Evolutionary conservation across 371 early-diverging fungal species (phyloP), one percentile per base, ranked within the genome.

Genomic region (Coemansia sp.): DNA sequence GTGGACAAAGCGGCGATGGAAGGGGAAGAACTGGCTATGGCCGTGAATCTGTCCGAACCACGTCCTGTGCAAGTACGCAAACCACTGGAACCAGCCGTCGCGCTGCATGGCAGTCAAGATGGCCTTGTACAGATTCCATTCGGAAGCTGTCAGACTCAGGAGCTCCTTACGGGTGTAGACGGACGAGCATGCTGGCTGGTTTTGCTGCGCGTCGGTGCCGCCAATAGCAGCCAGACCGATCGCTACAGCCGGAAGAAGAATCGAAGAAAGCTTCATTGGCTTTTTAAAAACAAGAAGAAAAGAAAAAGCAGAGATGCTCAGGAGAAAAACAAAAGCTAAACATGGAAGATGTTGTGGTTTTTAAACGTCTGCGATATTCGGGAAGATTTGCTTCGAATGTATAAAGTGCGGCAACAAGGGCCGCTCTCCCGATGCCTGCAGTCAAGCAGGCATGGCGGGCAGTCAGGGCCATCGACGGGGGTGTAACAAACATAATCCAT

Each of bases 11-110:
- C 69, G 68, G 18, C 82, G 81, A 59, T 82, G 82, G 84, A 84
- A 82, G 55, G 82, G 82, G 69, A 82, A 77, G 78, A 82, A 82
- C 65, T 81, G 70, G 59, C 69, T 67, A 62, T 75, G 79, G 30
- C 74, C 73, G 68, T 82, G 82, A 64, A 82, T 78, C 40, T 55
- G 44, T 53, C 53, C 4, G 50, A 75, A 75, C 75, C 64, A 66
- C 5, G 33, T 37, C 40, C 60, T 75, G 64, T 78, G 78, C 30
- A 78, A 30, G 37, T 65, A 64, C n/a, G 74, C 52, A 28, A 74
- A 70, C 78, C 75, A 75, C 20, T n/a, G 39, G 47, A 69, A 69
- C 78, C 75, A 75, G 7, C 75, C 78, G 40, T 70, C 65, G 8
- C 64, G 55, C 64, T 78, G 75, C 75, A 78, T 70, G 28, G 70